These are phyloP conservation scores for Turritis glabra DNA, from an alignment of 345 rosid species.

Conservation along the genomic window DNA sequence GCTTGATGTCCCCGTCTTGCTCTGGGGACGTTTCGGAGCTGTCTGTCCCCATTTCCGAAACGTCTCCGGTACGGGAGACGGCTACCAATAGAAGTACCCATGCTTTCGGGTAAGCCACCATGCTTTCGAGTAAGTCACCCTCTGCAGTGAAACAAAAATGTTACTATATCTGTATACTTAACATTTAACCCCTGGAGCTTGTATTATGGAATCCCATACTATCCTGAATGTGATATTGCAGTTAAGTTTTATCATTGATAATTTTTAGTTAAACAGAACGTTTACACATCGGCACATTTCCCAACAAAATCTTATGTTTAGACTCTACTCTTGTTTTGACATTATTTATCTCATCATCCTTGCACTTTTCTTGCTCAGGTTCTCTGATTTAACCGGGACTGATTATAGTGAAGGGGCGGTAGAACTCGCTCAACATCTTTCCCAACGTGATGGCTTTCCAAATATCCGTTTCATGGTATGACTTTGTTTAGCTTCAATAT, in stretches of 20 bases:
- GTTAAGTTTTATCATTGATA: background rate
- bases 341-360: background rate
- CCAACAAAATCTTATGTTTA: background rate
- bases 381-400: slow-evolving; percentile 84
- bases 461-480: slow-evolving; percentile 75
- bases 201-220: background rate
- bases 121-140: too few species aligned
- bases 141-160: background rate
- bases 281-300: background rate
- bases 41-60: too few species aligned
- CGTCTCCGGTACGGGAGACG: too few species aligned
- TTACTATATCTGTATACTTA: background rate
- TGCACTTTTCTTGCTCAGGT: slow-evolving; percentile 52
- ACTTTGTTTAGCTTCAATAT: background rate
- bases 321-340: background rate
- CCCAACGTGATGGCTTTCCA: slow-evolving; percentile 80
- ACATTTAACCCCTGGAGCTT: background rate
- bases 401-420: slow-evolving; percentile 95
- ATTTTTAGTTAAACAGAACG: background rate
- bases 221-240: background rate
- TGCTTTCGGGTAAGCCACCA: too few species aligned
- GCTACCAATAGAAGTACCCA: too few species aligned
- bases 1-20: too few species aligned
- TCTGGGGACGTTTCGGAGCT: too few species aligned
- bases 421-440: slow-evolving; percentile 79